Conservation (phyloP, 2,329 filamentous ascomycete species). For the Coniochaeta sp. region DNA sequence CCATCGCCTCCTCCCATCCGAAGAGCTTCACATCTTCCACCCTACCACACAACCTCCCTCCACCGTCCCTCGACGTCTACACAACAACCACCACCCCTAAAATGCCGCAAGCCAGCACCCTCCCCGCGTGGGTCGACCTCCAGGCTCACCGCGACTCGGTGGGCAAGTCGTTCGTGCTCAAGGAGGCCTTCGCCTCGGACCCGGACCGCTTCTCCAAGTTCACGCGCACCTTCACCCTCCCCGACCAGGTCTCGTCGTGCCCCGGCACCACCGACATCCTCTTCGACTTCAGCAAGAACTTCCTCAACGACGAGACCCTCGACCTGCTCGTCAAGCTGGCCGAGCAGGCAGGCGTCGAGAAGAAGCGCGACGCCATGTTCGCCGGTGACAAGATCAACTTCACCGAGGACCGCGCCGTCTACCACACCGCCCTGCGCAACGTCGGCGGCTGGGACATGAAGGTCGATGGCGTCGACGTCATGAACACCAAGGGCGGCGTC, state of each 20-base stretch:
- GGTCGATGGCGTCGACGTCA: conserved; percentile 89
- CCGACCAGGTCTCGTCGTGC: conserved; percentile 60
- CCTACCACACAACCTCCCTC: not conserved
- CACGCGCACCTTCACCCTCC: conserved; percentile 76
- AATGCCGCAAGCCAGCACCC: conserved; percentile 79
- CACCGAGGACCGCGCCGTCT: conserved; percentile 92
- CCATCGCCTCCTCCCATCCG: no score
- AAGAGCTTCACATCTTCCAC: not conserved
- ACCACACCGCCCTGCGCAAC: conserved; percentile 92
- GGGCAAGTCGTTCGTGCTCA: conserved; percentile 85
- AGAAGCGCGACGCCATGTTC: conserved; percentile 97
- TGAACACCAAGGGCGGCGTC: conserved; percentile 81
- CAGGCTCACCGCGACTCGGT: conserved; percentile 82
- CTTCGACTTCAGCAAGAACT: conserved; percentile 99
- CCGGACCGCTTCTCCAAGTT: conserved; percentile 85
- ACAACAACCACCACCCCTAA: conserved; percentile 15
- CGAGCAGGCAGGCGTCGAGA: conserved; percentile 82
- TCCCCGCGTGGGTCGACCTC: conserved; percentile 83
- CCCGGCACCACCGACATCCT: conserved; percentile 66
- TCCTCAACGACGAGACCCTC: conserved; percentile 88
- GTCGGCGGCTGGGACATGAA: conserved; percentile 65
- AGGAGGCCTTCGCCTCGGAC: conserved; percentile 87
- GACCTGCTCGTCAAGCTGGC: conserved; percentile 82
- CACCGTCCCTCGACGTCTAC: not conserved
- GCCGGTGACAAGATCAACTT: conserved; percentile 98